A percentile compares a stretch with the other conserved stretches of the same genome.
Evolutionary conservation across 768 basidiomycete species (phyloP).

Genomic region (Leccinum broughii): DNA sequence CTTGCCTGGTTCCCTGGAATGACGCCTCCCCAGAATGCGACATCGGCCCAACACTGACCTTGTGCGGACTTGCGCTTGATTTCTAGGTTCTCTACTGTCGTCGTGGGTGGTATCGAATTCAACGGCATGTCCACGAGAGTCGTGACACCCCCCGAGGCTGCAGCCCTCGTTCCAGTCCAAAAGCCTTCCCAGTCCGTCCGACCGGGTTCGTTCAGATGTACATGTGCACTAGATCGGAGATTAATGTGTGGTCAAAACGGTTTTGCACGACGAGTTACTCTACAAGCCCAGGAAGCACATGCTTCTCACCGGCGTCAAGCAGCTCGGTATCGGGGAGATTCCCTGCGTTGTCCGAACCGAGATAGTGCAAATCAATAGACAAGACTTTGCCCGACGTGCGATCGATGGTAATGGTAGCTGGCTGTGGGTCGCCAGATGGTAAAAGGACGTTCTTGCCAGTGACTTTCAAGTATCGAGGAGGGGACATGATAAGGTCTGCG

Average conservation of each 20-base stretch:
- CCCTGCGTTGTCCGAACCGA: constrained; percentile 28
- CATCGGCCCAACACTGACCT: constrained; percentile 72
- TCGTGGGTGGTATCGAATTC: constrained; percentile 96
- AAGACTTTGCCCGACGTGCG: constrained; percentile 58
- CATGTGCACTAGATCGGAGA: constrained; percentile 62
- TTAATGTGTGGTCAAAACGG: neutral
- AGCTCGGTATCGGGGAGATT: constrained; percentile 35
- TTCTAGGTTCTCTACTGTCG: constrained; percentile 73
- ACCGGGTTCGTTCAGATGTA: constrained; percentile 93
- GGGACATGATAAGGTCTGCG: constrained; percentile 8
- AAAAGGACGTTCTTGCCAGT: constrained; percentile 60
- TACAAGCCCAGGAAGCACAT: constrained; percentile 76
- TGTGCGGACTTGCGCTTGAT: constrained; percentile 69
- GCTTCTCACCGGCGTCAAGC: constrained; percentile 57
- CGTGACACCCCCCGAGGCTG: constrained; percentile 92
- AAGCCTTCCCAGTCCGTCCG: constrained; percentile 96
- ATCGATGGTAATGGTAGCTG: constrained; percentile 69
- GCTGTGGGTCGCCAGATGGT: constrained; percentile 46
- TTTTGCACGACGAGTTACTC: constrained; percentile 48
- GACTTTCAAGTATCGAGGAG: constrained; percentile 38
- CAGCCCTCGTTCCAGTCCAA: constrained; percentile 86
- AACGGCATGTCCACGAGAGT: constrained; percentile 97
- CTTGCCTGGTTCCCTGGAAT: constrained; percentile 87
- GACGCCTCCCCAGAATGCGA: constrained; percentile 85
- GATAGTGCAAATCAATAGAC: constrained; percentile 41